phyloP scores from a whole-genome alignment of 441 rosid genomes.

The Arabidopsis hybrid region DNA sequence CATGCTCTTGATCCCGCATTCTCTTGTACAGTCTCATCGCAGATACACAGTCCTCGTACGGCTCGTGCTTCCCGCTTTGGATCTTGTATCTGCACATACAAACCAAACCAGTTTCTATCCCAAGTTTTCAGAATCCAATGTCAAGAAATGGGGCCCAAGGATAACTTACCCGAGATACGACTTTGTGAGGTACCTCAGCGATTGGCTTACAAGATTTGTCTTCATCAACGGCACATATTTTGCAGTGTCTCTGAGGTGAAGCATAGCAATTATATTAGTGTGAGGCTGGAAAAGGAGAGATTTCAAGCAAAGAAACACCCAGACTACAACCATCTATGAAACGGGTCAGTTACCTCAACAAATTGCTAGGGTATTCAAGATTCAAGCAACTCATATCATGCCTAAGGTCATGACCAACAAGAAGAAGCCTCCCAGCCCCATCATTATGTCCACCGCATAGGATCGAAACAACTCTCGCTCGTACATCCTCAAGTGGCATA shows the following conservation, averaged over 20 bases:
- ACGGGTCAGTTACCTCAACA: constrained; percentile 65
- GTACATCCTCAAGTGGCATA: constrained; percentile 59
- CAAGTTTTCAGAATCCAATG: background rate
- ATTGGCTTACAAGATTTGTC: constrained; percentile 80
- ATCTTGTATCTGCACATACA: constrained; percentile 58
- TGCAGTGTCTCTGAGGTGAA: constrained; percentile 74
- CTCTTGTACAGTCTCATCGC: constrained; percentile 78
- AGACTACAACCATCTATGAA: no score
- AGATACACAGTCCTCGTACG: constrained; percentile 74
- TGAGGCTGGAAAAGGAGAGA: no score
- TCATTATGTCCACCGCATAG: constrained; percentile 65
- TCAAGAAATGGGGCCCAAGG: constrained; percentile 2
- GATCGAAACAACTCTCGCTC: constrained; percentile 50
- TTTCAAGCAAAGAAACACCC: background rate
- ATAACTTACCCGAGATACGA: constrained; percentile 73
- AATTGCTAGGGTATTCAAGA: constrained; percentile 62
- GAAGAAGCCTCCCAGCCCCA: constrained; percentile 67
- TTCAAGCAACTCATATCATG: constrained; percentile 71
- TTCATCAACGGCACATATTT: constrained; percentile 75
- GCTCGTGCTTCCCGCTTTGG: constrained; percentile 62
- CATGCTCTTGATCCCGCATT: constrained; percentile 62
- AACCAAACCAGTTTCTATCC: background rate
- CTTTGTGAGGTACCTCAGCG: constrained; percentile 72
- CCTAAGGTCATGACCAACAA: constrained; percentile 74
- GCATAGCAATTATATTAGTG: constrained; percentile 11